Conservation (phyloP, 352 stramenopile species). For the Nothophytophthora sp. region DNA sequence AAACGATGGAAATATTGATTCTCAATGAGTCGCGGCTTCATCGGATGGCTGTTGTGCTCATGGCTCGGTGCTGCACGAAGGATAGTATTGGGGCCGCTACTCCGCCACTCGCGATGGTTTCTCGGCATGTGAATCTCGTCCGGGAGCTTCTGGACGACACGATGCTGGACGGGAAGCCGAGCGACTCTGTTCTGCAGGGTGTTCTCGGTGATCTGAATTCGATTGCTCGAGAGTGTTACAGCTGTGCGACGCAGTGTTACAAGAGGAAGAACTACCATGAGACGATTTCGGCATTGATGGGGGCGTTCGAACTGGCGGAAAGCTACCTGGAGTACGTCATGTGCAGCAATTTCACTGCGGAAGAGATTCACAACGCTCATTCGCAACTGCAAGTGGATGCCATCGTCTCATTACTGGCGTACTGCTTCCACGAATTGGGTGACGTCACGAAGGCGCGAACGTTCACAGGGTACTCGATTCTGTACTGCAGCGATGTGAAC, state of each 20-base stretch:
- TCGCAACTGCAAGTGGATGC: slow-evolving; percentile 54
- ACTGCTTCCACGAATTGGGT: slow-evolving; percentile 48
- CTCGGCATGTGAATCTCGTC: slow-evolving; percentile 26
- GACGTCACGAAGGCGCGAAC: slow-evolving; percentile 30
- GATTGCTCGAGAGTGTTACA: slow-evolving; percentile 67
- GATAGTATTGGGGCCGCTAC: slow-evolving; percentile 1
- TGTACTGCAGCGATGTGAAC: slow-evolving; percentile 47
- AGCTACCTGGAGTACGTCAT: slow-evolving; percentile 70
- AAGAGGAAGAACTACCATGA: slow-evolving; percentile 43
- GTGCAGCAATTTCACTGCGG: slow-evolving; percentile 31
- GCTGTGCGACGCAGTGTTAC: slow-evolving; percentile 48
- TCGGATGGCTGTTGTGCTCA: slow-evolving; percentile 42
- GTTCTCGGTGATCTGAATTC: slow-evolving; percentile 59
- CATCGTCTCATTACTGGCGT: slow-evolving; percentile 57
- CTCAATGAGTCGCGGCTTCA: slow-evolving; percentile 46
- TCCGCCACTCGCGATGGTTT: slow-evolving; percentile 14
- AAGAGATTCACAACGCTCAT: slow-evolving; percentile 43
- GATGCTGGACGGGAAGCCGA: slow-evolving; percentile 28
- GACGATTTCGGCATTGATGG: slow-evolving; percentile 41
- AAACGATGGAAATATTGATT: slow-evolving; percentile 26
- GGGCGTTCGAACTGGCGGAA: slow-evolving; percentile 51
- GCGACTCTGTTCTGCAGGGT: slow-evolving; percentile 26
- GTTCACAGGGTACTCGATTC: slow-evolving; percentile 47
- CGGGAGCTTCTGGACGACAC: slow-evolving; percentile 40
- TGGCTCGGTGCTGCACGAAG: slow-evolving; percentile 9